Evolutionary conservation across 1,284 basidiomycete species (phyloP), one percentile per base, ranked within the genome.

Genomic region (Pulchroboletus neoregius): DNA sequence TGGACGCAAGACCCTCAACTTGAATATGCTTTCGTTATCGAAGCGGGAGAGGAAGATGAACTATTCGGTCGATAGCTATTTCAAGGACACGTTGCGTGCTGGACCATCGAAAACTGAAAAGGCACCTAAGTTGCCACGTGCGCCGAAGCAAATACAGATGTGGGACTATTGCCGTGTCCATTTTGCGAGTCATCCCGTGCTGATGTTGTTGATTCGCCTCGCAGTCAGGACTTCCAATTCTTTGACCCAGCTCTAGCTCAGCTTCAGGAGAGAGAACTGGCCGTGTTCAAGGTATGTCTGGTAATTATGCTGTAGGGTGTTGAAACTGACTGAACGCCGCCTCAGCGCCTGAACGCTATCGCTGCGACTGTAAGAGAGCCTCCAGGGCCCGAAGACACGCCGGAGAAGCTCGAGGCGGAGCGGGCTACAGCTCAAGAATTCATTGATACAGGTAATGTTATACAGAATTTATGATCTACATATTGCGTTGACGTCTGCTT

Each of bases 1-100:
- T 28, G 87, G 58, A 70, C 80, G 80, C 56, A 93, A 91, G 71
- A 63, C 72, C 6, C 73, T 92, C 55, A 83, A 83, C 56, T 72
- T 91, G 62, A 86, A 87, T 55, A 83, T 94, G 65, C 84, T 99
- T 39, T 92, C 95, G 46, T 78, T 96, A 13, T 91, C 91, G 33
- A 99, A 99, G 72, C 83, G 96, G 22, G 95, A 99, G 69, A 83
- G 95, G 45, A 98, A 97, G 71, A 80, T 83, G 45, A 97, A 97
- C 65, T 98, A 99, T 68, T 94, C 90, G 1, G 91, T 98, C 30
- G 91, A 94, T 60, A 84, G 79, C 46, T 94, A 94, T 67, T 97
- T 94, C 77, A 91, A 94, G 68, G 93, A 96, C 65, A 90, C 90
- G 0, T 78, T 97, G 68, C 85, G 88, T 36, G 83, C 80, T 32